Conservation (phyloP, 129 eudicot genomes). For the sunflower (Helianthus annuus) region HanXRQr2.0-SUNRISE NC_035445.2:164951353-164951852, state of each 20-base stretch:
- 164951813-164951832: too few species aligned
- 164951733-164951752: not conserved
- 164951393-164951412: not conserved
- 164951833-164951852: too few species aligned
- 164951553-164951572: slow-evolving; percentile 22
- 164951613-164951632: not conserved
- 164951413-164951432: slow-evolving; percentile 26
- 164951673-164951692: not conserved
- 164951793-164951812: too few species aligned
- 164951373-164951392: not conserved
- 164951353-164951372: too few species aligned
- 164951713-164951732: not conserved
- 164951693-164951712: not conserved
- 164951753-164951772: not conserved
- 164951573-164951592: slow-evolving; percentile 11
- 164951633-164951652: not conserved
- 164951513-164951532: slow-evolving; percentile 22
- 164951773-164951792: too few species aligned
- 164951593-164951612: not conserved
- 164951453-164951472: slow-evolving; percentile 12
- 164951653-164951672: not conserved
- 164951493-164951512: slow-evolving; percentile 15
- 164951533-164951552: slow-evolving; percentile 35
- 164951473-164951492: slow-evolving; percentile 24
- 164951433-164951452: slow-evolving; percentile 11